These are phyloP conservation scores for Suhomyces choctaworum DNA, from an alignment of 1,139 yeast species.

Conservation along the genomic window DNA sequence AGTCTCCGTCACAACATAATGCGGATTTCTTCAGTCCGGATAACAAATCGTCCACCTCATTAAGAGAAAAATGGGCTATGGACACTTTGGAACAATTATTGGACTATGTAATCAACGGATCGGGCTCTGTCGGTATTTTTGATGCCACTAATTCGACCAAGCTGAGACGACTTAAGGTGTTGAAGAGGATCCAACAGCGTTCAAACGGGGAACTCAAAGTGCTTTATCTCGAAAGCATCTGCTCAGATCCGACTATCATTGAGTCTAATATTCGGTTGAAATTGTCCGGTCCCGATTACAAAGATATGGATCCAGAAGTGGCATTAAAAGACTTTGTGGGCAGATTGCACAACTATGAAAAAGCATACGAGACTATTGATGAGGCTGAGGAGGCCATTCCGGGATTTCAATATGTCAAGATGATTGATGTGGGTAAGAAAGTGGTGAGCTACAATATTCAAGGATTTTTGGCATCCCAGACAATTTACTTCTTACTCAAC, in stretches of 20 bases:
- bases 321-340: constrained; percentile 83
- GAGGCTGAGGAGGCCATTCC: constrained; percentile 59
- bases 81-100: constrained; percentile 85
- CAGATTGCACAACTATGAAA: constrained; percentile 79
- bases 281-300: constrained; percentile 91
- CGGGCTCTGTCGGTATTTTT: constrained; percentile 90
- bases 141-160: constrained; percentile 95
- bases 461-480: constrained; percentile 91
- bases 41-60: constrained; percentile 59
- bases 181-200: constrained; percentile 68
- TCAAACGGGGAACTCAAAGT: constrained; percentile 77
- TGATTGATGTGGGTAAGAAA: constrained; percentile 94
- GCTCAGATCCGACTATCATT: constrained; percentile 74
- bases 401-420: constrained; percentile 81
- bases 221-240: constrained; percentile 80
- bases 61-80: constrained; percentile 95
- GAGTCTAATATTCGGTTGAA: constrained; percentile 83
- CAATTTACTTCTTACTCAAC: constrained; percentile 84
- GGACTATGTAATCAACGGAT: constrained; percentile 75
- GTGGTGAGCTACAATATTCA: constrained; percentile 89
- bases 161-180: constrained; percentile 64
- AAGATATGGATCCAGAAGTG: constrained; percentile 75
- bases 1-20: constrained; percentile 44
- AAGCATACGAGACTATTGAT: constrained; percentile 87
- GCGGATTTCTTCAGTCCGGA: constrained; percentile 89